These are phyloP conservation scores for Radiomyces spectabilis DNA, from an alignment of 192 early-diverging fungal species.

Conservation along the genomic window DNA sequence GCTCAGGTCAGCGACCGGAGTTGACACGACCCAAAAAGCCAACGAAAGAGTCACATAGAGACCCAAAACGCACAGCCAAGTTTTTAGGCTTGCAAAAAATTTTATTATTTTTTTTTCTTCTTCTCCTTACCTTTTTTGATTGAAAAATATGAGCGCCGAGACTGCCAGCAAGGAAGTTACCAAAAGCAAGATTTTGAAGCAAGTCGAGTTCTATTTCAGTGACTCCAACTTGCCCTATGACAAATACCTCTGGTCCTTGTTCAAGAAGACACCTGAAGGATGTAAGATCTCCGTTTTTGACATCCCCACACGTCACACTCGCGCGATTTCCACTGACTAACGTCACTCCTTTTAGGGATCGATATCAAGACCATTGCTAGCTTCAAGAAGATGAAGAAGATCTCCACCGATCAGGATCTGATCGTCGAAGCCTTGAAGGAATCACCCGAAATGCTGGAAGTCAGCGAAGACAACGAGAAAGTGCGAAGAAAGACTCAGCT, in stretches of 20 bases:
- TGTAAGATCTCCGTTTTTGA: constrained; percentile 27
- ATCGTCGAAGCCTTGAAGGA: constrained; percentile 47
- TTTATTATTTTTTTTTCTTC: constrained; percentile 6
- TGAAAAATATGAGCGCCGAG: not conserved
- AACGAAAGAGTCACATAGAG: too few relatives aligned
- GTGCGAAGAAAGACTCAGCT: constrained; percentile 42
- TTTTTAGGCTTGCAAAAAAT: too few relatives aligned
- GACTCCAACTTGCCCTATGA: constrained; percentile 51
- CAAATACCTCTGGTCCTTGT: constrained; percentile 40
- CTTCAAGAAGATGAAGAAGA: constrained; percentile 52
- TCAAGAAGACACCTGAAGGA: constrained; percentile 31
- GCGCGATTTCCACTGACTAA: not conserved
- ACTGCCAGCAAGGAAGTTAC: too few relatives aligned
- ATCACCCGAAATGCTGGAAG: constrained; percentile 44
- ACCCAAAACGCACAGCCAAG: too few relatives aligned
- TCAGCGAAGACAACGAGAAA: constrained; percentile 36
- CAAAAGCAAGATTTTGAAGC: constrained; percentile 45
- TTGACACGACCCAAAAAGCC: too few relatives aligned
- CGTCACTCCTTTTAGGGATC: constrained; percentile 27
- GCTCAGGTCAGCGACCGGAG: too few relatives aligned
- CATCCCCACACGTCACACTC: not conserved
- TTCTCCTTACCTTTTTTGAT: not conserved
- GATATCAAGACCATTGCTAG: constrained; percentile 36
- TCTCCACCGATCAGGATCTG: constrained; percentile 26
- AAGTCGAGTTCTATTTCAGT: constrained; percentile 60